Conservation (phyloP, 2,329 filamentous ascomycete species). For the Dendryphion nanum region DNA sequence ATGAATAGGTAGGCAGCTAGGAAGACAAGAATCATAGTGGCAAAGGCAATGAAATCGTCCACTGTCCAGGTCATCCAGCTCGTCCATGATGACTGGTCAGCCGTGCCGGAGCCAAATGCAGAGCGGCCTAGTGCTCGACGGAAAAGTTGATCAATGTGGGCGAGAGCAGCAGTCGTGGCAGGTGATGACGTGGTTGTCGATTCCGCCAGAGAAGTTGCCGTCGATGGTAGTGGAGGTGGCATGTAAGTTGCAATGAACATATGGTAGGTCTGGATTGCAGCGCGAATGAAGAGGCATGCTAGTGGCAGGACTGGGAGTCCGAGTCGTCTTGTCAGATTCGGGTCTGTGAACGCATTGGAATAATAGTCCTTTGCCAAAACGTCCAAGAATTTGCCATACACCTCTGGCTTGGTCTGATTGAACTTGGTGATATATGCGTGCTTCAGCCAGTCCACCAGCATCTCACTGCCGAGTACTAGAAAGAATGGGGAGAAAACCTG, state of each 20-base stretch:
- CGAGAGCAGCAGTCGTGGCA: conserved; percentile 72
- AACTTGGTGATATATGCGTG: conserved; percentile 98
- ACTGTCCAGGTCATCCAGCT: conserved; percentile 54
- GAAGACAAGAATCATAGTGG: conserved; percentile 85
- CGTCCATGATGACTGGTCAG: conserved; percentile 31
- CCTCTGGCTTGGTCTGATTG: conserved; percentile 89
- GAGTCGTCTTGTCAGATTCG: conserved; percentile 83
- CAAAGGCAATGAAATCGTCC: conserved; percentile 71
- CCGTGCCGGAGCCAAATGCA: conserved; percentile 56
- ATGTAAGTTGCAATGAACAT: conserved; percentile 94
- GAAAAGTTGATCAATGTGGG: conserved; percentile 75
- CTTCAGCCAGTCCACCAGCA: conserved; percentile 95
- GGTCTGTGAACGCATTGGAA: conserved; percentile 87
- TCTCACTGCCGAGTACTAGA: conserved; percentile 91
- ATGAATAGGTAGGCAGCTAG: conserved; percentile 82
- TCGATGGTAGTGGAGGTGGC: conserved; percentile 65
- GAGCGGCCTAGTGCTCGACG: conserved; percentile 74
- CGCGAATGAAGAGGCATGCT: conserved; percentile 91
- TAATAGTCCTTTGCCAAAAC: conserved; percentile 98
- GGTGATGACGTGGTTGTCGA: conserved; percentile 55
- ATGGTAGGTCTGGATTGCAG: conserved; percentile 92
- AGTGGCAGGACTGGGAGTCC: conserved; percentile 90
- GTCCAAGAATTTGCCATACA: conserved; percentile 88
- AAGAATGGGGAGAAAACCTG: conserved; percentile 92
- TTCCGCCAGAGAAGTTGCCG: conserved; percentile 66